These are phyloP conservation scores for Tulasnella sp. DNA, from an alignment of 768 basidiomycete genomes.

Conservation along the genomic window DNA sequence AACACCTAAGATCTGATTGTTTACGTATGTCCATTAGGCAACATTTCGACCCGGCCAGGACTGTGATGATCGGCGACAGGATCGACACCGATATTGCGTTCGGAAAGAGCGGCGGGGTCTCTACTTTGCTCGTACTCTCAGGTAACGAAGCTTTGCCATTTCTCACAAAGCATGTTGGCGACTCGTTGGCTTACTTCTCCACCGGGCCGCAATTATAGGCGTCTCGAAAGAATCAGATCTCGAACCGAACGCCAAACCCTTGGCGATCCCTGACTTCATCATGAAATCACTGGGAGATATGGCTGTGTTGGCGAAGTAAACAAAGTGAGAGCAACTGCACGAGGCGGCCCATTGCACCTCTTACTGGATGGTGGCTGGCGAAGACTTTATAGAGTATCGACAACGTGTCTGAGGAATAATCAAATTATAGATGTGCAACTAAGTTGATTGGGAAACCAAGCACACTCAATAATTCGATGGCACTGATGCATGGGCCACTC, in stretches of 20 bases:
- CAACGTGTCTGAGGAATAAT: too few relatives aligned
- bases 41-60: constrained; percentile 71
- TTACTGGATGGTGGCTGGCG: too few relatives aligned
- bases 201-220: constrained; percentile 36
- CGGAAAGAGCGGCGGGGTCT: constrained; percentile 73
- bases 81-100: constrained; percentile 94
- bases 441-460: too few relatives aligned
- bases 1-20: background rate
- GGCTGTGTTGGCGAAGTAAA: constrained; percentile 23
- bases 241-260: constrained; percentile 56
- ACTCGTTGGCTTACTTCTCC: background rate
- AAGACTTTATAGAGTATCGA: too few relatives aligned
- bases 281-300: constrained; percentile 77
- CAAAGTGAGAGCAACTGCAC: too few relatives aligned
- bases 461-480: too few relatives aligned
- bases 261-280: constrained; percentile 66
- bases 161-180: background rate
- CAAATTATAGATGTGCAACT: too few relatives aligned
- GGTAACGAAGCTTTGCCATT: constrained; percentile 37
- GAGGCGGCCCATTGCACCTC: too few relatives aligned
- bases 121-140: constrained; percentile 87
- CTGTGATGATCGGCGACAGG: constrained; percentile 94
- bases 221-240: constrained; percentile 68
- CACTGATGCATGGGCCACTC: too few relatives aligned
- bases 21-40: constrained; percentile 46